phyloP scores from a whole-genome alignment of 345 rosid species.

The Linum tenue region DNA sequence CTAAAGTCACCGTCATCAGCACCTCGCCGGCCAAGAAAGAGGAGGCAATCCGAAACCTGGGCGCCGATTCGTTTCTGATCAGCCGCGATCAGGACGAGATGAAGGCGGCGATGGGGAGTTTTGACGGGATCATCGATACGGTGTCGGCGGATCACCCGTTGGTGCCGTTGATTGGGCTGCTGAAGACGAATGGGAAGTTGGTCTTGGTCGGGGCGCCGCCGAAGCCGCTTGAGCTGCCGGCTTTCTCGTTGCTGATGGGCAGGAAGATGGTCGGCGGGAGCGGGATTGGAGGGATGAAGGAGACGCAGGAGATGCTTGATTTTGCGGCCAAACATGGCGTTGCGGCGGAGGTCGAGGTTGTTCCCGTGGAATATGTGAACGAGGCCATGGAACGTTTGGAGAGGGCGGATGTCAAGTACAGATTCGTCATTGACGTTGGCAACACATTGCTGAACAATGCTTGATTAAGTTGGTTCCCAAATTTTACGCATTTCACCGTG shows the following conservation, averaged over 20 bases:
- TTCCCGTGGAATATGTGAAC: no score
- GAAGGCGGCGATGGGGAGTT: neutral
- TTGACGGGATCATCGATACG: conserved; percentile 53
- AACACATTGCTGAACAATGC: no score
- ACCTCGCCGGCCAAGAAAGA: neutral
- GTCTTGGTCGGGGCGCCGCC: conserved; percentile 42
- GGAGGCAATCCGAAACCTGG: neutral
- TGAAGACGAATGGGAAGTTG: conserved; percentile 43
- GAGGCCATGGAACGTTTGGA: no score
- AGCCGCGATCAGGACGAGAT: conserved; percentile 3
- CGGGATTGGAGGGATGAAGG: no score
- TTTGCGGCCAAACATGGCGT: no score
- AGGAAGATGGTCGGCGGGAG: neutral
- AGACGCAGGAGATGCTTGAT: no score
- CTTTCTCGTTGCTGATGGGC: conserved; percentile 30
- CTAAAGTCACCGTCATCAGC: neutral
- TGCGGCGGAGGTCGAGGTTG: no score
- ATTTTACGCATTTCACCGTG: no score
- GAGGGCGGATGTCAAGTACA: no score
- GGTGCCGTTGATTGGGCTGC: conserved; percentile 34
- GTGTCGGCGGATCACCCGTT: conserved; percentile 40
- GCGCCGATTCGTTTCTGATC: neutral
- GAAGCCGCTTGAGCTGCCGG: conserved; percentile 34
- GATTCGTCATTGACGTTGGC: no score
- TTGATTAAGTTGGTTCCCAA: no score